Conservation (phyloP, 73 alveolate species). For the Blepharisma stoltei region DNA sequence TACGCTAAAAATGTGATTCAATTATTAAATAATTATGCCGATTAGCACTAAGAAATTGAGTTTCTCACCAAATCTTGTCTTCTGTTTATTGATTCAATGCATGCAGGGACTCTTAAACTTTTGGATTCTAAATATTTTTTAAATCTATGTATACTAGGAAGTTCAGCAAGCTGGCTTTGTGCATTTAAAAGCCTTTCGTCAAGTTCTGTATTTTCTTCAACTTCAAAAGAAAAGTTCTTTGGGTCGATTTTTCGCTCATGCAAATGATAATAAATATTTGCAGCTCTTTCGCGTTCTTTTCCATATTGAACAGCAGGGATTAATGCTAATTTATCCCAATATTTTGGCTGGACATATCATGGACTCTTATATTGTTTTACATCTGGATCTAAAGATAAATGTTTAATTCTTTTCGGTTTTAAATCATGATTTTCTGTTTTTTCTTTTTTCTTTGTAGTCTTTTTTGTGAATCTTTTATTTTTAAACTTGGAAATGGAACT, state of each 20-base stretch:
- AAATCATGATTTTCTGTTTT: too few relatives aligned
- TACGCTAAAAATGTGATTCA: too few relatives aligned
- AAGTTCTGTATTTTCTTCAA: background rate
- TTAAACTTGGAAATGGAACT: too few relatives aligned
- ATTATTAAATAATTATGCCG: too few relatives aligned
- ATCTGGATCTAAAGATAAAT: too few relatives aligned
- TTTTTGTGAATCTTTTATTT: too few relatives aligned
- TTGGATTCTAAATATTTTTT: conserved; percentile 3
- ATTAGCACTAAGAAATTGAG: too few relatives aligned
- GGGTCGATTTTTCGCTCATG: background rate
- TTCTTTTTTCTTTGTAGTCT: too few relatives aligned
- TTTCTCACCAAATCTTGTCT: too few relatives aligned
- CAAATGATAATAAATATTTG: conserved; percentile 1
- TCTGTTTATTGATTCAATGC: background rate
- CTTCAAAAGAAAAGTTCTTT: background rate
- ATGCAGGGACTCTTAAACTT: conserved; percentile 18
- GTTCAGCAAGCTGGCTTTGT: conserved; percentile 2
- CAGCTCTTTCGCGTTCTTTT: background rate
- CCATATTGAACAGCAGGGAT: background rate
- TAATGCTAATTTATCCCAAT: conserved; percentile 2
- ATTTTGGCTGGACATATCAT: conserved; percentile 6
- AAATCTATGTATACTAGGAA: background rate
- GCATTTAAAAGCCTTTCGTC: background rate
- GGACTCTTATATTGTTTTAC: background rate
- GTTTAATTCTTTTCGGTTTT: too few relatives aligned